Base-by-base conservation (phyloP, 2,329 filamentous ascomycete species). In the Monilinia laxa region DNA sequence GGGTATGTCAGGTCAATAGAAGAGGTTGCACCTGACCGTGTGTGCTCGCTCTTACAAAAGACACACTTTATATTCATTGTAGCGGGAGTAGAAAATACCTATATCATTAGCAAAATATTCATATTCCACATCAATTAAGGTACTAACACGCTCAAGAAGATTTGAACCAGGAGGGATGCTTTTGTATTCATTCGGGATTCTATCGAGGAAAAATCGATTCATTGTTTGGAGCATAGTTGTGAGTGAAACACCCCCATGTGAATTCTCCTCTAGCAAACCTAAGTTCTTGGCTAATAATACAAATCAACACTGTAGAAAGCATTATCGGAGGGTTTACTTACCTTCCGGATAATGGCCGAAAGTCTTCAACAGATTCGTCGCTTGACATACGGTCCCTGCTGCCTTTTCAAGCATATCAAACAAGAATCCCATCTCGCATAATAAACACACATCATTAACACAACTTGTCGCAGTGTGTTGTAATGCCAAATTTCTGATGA, bases 371-470 rank as follows among this genome's bases (percentile, higher is more conserved):
- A 99, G 85, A 75, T 99, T 99, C 0, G 94, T 97, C 18, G 95
- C 95, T 76, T 99, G 95, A 72, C 95, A 99, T 68, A 96, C 96
- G 66, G 93, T 90, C 0, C 93, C 94, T 70, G 90, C 90, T 2
- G 95, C 95, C 77, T 98, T 99, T 73, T 98, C 91, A 31, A 99
- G 84, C 95, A 99, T 99, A 76, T 99, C 96, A 73, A 97, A 96
- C 12, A 99, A 81, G 76, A 95, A 99, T 0, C 95, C 95, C 71
- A 99, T 83, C 78, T 99, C 95, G 78, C 95, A 99, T 1, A 99
- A 81, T 53, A 99, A 81, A 77, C 95, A 99, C 42, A 87, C 85
- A 65, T 96, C 93, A 71, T 87, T 87, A 2, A 93, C 82, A 75
- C 95, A 99, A 18, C 90, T 86, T 11, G 91, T 92, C 0, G 95